Percentiles rank a stretch among this genome's conserved stretches.
Evolutionary conservation across 1,139 yeast species (phyloP).

Genomic region (Yamadazyma taylorii): DNA sequence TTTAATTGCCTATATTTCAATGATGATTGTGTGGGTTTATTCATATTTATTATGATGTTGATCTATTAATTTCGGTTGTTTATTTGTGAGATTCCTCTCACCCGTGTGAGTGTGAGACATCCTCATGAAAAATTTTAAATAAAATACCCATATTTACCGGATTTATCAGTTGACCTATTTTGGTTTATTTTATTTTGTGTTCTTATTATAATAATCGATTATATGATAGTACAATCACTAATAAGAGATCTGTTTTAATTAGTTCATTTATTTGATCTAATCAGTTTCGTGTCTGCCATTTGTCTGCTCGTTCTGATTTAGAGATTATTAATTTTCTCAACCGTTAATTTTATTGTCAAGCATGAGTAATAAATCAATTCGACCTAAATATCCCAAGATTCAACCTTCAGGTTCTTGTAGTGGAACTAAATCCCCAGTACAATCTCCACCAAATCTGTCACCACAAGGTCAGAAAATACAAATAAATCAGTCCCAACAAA

Average conservation of each 20-base stretch:
- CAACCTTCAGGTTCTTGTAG: constrained; percentile 25
- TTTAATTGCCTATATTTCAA: constrained; percentile 53
- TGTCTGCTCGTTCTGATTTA: constrained; percentile 1
- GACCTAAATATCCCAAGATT: constrained; percentile 33
- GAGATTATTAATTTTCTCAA: neutral
- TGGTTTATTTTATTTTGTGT: too few relatives aligned
- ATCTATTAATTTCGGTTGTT: neutral
- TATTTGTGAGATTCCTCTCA: neutral
- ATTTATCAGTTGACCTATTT: too few relatives aligned
- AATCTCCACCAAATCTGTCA: neutral
- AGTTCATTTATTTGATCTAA: too few relatives aligned
- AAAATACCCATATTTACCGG: neutral
- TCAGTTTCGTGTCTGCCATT: too few relatives aligned
- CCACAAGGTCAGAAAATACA: too few relatives aligned
- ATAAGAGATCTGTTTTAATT: too few relatives aligned
- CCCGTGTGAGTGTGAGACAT: too few relatives aligned
- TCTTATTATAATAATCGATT: too few relatives aligned
- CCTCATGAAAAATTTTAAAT: constrained; percentile 4
- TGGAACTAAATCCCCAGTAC: neutral
- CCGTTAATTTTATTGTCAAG: neutral
- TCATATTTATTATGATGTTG: neutral
- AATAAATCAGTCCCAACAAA: too few relatives aligned
- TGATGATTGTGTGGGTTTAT: constrained; percentile 7
- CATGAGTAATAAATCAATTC: constrained; percentile 8
- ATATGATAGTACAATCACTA: too few relatives aligned